phyloP scores from a whole-genome alignment of 164 flowering plant species.

The Magnolia officinalis region DNA sequence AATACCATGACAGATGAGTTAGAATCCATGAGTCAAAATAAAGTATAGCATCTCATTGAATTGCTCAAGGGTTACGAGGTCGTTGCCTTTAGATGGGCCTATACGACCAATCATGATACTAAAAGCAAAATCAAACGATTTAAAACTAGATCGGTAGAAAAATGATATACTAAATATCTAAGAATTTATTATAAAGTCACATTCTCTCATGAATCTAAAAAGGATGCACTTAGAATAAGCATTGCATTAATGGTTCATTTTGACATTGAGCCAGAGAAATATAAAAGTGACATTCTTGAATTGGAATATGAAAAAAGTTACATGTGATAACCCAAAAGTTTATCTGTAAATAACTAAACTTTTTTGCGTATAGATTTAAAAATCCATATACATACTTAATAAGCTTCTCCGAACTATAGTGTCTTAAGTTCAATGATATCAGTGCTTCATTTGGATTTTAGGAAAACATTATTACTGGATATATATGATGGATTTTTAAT shows the following conservation, averaged over 20 bases:
- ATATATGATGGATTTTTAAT: too few species aligned
- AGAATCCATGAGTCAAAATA: background rate
- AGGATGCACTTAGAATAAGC: background rate
- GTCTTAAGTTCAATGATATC: background rate
- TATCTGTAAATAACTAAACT: background rate
- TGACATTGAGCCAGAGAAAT: background rate
- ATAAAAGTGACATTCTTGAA: background rate
- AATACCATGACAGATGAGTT: background rate
- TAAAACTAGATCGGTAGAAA: background rate
- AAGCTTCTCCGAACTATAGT: background rate
- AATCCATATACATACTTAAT: background rate
- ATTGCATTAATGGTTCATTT: background rate
- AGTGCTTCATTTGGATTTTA: background rate
- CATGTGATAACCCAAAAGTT: background rate
- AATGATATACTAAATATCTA: background rate
- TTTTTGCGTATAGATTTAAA: background rate
- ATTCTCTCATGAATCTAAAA: too few species aligned
- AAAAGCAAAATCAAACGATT: background rate
- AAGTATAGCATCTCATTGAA: background rate
- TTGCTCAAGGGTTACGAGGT: background rate
- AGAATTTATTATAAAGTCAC: background rate
- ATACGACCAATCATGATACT: background rate
- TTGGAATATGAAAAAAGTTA: background rate
- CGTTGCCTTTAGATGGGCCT: background rate
- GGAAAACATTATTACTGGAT: background rate